These are phyloP conservation scores for Aspergillus glaucus DNA, from an alignment of 2,329 filamentous ascomycete species.

Conservation along the genomic window DNA sequence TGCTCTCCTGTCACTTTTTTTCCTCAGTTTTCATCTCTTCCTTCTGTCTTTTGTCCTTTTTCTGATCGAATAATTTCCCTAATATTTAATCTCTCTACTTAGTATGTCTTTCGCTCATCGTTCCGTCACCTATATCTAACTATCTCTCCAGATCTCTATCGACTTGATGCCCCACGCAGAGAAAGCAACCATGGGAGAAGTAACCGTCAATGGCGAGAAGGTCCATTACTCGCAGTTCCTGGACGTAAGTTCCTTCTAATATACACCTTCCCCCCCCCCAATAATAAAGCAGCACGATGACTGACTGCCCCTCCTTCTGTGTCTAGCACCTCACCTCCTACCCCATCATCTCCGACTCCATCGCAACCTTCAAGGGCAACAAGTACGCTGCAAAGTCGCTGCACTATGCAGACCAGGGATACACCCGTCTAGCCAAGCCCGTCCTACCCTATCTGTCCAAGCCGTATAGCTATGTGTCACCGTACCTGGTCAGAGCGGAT, in stretches of 20 bases:
- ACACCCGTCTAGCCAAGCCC: constrained; percentile 69
- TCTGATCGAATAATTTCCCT: too few species aligned
- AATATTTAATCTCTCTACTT: too few species aligned
- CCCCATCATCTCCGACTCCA: constrained; percentile 72
- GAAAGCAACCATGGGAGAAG: constrained; percentile 41
- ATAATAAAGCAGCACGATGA: constrained; percentile 11
- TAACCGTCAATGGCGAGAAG: constrained; percentile 46
- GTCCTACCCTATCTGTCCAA: constrained; percentile 70
- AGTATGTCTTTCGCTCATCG: too few species aligned
- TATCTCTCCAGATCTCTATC: neutral
- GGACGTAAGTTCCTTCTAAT: constrained; percentile 25
- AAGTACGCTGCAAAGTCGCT: constrained; percentile 79
- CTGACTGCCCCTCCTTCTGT: neutral
- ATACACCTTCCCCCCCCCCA: neutral
- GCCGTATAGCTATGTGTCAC: constrained; percentile 75
- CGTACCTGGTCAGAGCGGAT: constrained; percentile 80
- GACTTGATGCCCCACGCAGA: constrained; percentile 45
- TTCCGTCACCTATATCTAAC: too few species aligned
- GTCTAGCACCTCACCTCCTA: constrained; percentile 74
- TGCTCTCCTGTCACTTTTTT: neutral
- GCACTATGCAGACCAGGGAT: constrained; percentile 66
- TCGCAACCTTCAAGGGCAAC: constrained; percentile 73
- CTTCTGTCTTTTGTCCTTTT: neutral
- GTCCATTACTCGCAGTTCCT: constrained; percentile 42
- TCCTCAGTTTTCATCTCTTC: neutral